Evolutionary conservation across 331 rosid genomes (phyloP), one percentile per base, ranked within the genome.

Genomic region (Phaseolus coccineus): DNA sequence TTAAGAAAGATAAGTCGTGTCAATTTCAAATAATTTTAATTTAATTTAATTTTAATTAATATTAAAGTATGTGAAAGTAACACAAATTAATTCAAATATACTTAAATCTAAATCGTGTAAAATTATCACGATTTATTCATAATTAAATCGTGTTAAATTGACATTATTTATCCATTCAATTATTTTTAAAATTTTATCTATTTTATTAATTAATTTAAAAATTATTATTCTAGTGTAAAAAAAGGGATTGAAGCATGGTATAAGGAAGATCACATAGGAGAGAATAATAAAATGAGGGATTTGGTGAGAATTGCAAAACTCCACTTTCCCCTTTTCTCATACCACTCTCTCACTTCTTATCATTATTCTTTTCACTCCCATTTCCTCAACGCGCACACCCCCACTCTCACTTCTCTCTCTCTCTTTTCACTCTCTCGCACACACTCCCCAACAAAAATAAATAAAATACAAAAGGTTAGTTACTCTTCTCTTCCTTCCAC

Each of bases 291-390:
- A 56, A 47, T 22, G 79, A 11, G 1, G 11, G 33, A 42, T 40
- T 22, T 40, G 53, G 72, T 52, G 90, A 67, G 80, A 66, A 63
- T 69, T 9, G 77, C 69, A 37, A 71, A 64, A 74, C 55, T 25
- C 65, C 77, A 74, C 77, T 64, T 83, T 55, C 75, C 25, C 67
- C 30, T 35, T 37, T 65, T 86, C 80, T 79, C 86, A 68, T 24
- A 71, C 92, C 91, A 84, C 84, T 71, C 85, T 65, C 11, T 40
- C 71, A 14, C 48, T 66, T 11, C 31, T 5, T 22, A 10, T 67
- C 69, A 82, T 62, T 66, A 31, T 69, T 62, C 76, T 31, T 30
- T 61, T 61, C 67, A 71, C 83, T 82, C 87, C 79, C 85, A 52
- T 77, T 48, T 77, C 42, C 78, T 72, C 73, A 76, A 74, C 75